A percentile compares a stretch with the other conserved stretches of the same genome.
phyloP scores from a whole-genome alignment of 768 basidiomycete species.

The Solioccasus polychromus region DNA sequence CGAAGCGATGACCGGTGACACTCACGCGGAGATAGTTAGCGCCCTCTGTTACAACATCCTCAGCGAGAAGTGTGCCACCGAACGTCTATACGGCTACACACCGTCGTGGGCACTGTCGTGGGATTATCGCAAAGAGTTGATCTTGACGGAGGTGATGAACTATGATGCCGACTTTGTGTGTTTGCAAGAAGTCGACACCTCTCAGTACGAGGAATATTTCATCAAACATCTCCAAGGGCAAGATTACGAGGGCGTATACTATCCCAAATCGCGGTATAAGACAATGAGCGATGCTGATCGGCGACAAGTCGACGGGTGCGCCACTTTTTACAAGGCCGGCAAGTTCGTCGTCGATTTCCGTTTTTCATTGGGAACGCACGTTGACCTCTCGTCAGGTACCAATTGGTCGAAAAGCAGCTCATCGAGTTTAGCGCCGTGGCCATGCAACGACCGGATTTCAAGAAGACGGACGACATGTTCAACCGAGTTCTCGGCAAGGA shows the following conservation, averaged over 20 bases:
- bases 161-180: constrained; percentile 89
- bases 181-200: constrained; percentile 92
- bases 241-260: constrained; percentile 89
- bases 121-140: constrained; percentile 88
- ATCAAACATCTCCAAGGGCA: constrained; percentile 63
- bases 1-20: constrained; percentile 58
- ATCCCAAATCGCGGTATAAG: constrained; percentile 89
- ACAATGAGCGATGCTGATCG: constrained; percentile 88
- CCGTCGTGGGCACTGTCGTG: constrained; percentile 96
- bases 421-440: constrained; percentile 93
- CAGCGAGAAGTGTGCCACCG: constrained; percentile 86
- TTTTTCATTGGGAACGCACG: background rate
- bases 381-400: constrained; percentile 55
- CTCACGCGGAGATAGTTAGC: constrained; percentile 71
- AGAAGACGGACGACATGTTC: constrained; percentile 99
- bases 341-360: constrained; percentile 54
- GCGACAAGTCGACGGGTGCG: constrained; percentile 92
- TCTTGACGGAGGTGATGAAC: constrained; percentile 78
- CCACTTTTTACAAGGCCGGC: constrained; percentile 88
- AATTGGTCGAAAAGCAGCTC: constrained; percentile 88
- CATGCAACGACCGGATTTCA: constrained; percentile 90
- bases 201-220: constrained; percentile 92
- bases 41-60: constrained; percentile 93
- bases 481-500: constrained; percentile 96
- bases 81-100: constrained; percentile 90